A percentile compares a stretch with the other conserved stretches of the same genome.
phyloP scores from a whole-genome alignment of 129 eudicot species.

The Helichrysum umbraculigerum region DNA sequence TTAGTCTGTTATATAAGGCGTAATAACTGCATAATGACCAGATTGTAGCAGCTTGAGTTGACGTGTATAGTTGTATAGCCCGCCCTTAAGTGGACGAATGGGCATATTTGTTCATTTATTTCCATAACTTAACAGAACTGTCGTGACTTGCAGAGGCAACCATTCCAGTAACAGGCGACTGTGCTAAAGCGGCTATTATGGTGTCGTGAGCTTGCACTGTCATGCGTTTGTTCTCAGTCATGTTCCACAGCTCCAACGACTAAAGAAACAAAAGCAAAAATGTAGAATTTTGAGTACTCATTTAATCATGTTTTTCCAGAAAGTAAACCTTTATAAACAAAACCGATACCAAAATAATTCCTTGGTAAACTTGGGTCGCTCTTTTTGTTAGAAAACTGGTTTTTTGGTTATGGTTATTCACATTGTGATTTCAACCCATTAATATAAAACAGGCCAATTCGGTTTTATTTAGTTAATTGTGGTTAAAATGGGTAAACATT shows the following conservation, averaged over 20 bases:
- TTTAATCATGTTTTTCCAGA: background rate
- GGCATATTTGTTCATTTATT: conserved; percentile 34
- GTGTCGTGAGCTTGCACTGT: conserved; percentile 87
- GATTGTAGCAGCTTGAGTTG: conserved; percentile 16
- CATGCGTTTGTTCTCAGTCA: conserved; percentile 95
- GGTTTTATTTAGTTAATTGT: too few relatives aligned
- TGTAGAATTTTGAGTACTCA: background rate
- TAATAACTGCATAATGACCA: conserved; percentile 19
- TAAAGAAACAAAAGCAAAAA: conserved; percentile 4
- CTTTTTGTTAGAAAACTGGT: background rate
- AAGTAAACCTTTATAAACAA: background rate
- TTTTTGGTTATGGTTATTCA: background rate
- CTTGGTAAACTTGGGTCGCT: background rate
- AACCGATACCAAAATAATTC: background rate
- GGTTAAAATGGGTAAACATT: too few relatives aligned
- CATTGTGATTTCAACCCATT: too few relatives aligned
- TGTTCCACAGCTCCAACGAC: conserved; percentile 98
- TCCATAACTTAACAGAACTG: conserved; percentile 88
- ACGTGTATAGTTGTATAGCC: conserved; percentile 5
- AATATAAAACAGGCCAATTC: too few relatives aligned
- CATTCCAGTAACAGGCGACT: conserved; percentile 90
- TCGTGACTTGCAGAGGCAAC: conserved; percentile 97
- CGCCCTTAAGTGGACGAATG: conserved; percentile 4
- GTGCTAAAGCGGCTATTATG: conserved; percentile 79
- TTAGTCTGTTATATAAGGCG: background rate